Base-by-base conservation (phyloP, 2,329 filamentous ascomycete species). In the Aureobasidium zeae region DNA sequence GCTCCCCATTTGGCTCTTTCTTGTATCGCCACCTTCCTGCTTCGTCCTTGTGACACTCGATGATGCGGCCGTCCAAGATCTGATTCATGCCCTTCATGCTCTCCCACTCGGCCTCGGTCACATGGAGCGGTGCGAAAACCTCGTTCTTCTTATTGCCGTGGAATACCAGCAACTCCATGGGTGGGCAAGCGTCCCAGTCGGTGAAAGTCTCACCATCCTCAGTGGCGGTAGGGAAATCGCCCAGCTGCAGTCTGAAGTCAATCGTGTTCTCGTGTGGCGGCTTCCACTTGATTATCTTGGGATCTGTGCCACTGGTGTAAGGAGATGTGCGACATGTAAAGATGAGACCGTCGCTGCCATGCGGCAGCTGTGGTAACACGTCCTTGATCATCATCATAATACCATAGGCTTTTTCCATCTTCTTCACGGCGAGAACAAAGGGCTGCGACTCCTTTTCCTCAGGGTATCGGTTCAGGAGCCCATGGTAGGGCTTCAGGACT, bases 201-300 rank as follows among this genome's bases (percentile, higher is more conserved):
- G 74, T 58, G 53, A 71, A 73, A 25, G 75, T 63, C 13, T 79
- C 81, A 13, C 84, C 81, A 24, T 77, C 75, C 33, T 76, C 74
- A 53, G 91, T 83, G 12, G 21, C 25, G 6, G 70, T 58, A 0
- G 83, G 83, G 56, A 95, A 96, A 10, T 74, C 71, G 43, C 63
- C 67, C 31, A 98, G 73, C 39, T 76, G 76, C 54, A 96, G 73
- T 30, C 83, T 76, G 62, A 94, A 95, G 61, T 98, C 91, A 53
- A 98, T 79, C 0, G 87, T 94, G 67, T 98, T 98, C 62, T 98
- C 91, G 52, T 85, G 73, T 3, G 86, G 86, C 0, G 89, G 87
- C 65, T 98, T 98, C 91, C 91, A 98, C 63, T 98, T 98, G 28
- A 98, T 70, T 50, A 95, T 98, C 61, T 94, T 82, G 37, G 77